Evolutionary conservation across 106 monocot genomes (phyloP), one percentile per base, ranked within the genome.

Genomic region (Apostasia ramifera): DNA sequence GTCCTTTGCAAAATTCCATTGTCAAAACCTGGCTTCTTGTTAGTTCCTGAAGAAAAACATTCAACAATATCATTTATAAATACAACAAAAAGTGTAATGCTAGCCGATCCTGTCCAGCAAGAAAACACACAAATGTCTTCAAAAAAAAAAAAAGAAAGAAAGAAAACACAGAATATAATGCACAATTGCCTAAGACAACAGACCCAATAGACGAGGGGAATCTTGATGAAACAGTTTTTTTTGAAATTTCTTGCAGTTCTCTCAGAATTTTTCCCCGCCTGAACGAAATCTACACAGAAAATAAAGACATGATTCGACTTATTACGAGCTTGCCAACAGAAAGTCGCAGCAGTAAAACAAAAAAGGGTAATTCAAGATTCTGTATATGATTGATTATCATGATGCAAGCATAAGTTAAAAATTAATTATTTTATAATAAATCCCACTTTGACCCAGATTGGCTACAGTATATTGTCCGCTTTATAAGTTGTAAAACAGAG

Each of bases 201-300:
- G 83, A 98, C 97, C 89, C 84, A 84, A 74, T 80, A 90, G 26
- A 98, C 61, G 75, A 37, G 52, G 70, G 97, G 97, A 61, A 98
- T 69, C 78, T 72, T 89, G 67, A 92, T 57, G 38, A 69, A 53
- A 2, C 67, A 81, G 9, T 98, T 98, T 39, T 70, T 82, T 51
- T 71, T 81, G 67, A 98, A 98, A 79, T 87, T 84, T 70, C 65
- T 79, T 41, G 97, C 89, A 58, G 81, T 66, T 74, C 87, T 98
- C 83, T 90, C 92, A 77, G 92, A 78, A 80, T 98, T 98, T 42
- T 92, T 86, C 61, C 81, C 97, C 79, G 92, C 97, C 67, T 83
- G 78, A 73, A 87, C 26, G 83, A 98, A 98, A 86, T 98, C 97
- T 98, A 71, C 45, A 74, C 26, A 78, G 13, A 5, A 60, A 68